Percentiles rank a stretch among this genome's conserved stretches.
phyloP scores from a whole-genome alignment of 2,329 filamentous ascomycete genomes.

The Talaromyces sp. region DNA sequence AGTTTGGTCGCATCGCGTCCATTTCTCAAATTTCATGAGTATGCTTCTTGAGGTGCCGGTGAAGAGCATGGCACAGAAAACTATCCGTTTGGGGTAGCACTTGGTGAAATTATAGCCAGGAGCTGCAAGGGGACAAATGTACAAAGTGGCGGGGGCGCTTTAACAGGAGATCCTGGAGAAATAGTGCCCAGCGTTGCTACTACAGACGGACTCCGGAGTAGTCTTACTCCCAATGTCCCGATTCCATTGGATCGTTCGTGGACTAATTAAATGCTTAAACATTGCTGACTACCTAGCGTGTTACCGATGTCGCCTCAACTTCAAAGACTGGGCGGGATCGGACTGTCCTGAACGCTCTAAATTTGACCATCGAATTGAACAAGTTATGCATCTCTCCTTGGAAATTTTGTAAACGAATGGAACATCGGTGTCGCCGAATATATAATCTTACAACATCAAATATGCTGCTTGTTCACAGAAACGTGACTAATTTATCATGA shows the following conservation, averaged over 20 bases:
- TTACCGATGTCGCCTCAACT: neutral
- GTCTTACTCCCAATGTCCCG: too few relatives aligned
- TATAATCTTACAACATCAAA: neutral
- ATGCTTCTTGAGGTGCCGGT: neutral
- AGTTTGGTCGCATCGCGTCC: neutral
- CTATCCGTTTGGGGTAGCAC: neutral
- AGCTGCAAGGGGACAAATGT: neutral
- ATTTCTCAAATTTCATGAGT: neutral
- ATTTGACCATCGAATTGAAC: neutral
- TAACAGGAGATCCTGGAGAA: neutral
- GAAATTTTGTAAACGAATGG: neutral
- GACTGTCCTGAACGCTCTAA: neutral
- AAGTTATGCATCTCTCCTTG: neutral
- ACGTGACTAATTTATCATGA: neutral
- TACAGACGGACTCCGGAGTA: neutral
- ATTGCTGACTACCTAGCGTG: neutral
- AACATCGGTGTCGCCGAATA: neutral
- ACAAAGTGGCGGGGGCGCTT: neutral
- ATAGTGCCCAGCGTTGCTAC: neutral
- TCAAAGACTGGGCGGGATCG: neutral
- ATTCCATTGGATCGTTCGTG: neutral
- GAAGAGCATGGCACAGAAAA: neutral
- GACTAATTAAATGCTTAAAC: neutral
- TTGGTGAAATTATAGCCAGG: neutral
- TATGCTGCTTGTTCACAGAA: neutral